These are phyloP conservation scores for Candida caryicola DNA, from an alignment of 805 yeast genomes.

Conservation along the genomic window DNA sequence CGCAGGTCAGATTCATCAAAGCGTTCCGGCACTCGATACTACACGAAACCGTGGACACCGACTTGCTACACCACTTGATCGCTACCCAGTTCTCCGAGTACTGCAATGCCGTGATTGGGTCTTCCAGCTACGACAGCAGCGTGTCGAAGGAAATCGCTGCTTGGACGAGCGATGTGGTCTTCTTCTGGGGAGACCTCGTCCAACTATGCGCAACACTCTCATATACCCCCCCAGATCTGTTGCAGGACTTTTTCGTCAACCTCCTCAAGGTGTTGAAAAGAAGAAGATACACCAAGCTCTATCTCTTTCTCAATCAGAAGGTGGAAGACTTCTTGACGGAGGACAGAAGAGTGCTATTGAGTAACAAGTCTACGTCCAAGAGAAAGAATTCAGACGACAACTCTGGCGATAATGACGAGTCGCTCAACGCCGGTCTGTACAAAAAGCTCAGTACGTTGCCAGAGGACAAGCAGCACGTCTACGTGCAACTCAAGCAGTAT, in stretches of 20 bases:
- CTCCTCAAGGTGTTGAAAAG: conserved; percentile 7
- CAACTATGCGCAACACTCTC: background rate
- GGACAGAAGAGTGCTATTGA: conserved; percentile 3
- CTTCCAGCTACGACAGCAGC: background rate
- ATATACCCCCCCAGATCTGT: background rate
- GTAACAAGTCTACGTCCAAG: background rate
- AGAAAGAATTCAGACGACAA: background rate
- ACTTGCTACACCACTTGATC: conserved; percentile 10
- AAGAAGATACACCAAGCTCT: conserved; percentile 9
- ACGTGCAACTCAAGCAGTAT: conserved; percentile 18
- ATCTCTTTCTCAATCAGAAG: conserved; percentile 14
- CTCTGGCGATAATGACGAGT: background rate
- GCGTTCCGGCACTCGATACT: conserved; percentile 8
- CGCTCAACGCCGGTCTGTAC: background rate
- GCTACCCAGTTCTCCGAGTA: conserved; percentile 14
- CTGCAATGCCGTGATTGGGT: background rate
- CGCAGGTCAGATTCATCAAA: conserved; percentile 13
- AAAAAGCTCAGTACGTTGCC: background rate
- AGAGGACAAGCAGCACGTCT: background rate
- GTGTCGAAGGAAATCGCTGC: background rate
- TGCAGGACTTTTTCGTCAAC: conserved; percentile 2
- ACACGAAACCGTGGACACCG: conserved; percentile 4
- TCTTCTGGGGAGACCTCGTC: conserved; percentile 1
- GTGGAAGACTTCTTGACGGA: conserved; percentile 6
- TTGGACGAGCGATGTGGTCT: background rate